Evolutionary conservation across 129 eudicot genomes (phyloP), one percentile per base, ranked within the genome.

Genomic region (Heracleum sosnowskyi): DNA sequence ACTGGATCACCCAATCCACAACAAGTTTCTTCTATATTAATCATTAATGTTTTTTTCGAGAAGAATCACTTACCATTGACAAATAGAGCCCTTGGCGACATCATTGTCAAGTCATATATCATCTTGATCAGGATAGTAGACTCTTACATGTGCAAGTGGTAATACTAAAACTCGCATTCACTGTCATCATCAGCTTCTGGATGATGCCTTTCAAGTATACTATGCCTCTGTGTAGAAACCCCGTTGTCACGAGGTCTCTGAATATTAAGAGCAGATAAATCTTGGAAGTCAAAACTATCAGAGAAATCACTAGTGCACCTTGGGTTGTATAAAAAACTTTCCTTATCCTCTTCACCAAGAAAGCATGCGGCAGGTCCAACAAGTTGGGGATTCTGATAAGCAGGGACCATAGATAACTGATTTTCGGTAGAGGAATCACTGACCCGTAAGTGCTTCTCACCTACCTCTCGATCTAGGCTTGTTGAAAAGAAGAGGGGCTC

Each of bases 161-260:
- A 51, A 36, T 75, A 77, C 29, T 44, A 39, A 53, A 57, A 78
- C 70, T 55, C 69, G 57, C 82, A 71, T 77, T 45, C 74, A 49
- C 11, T 71, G 13, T 71, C 69, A 40, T 79, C 76, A 42, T 82
- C 83, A 39, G 39, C 77, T 36, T 75, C 74, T 33, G 79, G 60
- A n/a, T 11, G 20, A 55, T 69, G 75, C 18, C 26, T 16, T 77
- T 73, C 86, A 35, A 47, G 69, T n/a, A 68, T 76, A 78, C 82
- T 79, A 73, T 78, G 78, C 77, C 86, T 88, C 74, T 82, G 82
- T 75, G 83, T 76, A 34, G 90, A 28, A 51, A 62, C 79, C 83
- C 78, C 79, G 77, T 69, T 80, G 68, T 82, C 85, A 69, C 31
- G 18, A 76, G 83, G 79, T 28, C 62, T 34, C 71, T 83, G 77